Percentiles rank a stretch among this genome's conserved stretches.
These are phyloP conservation scores for Papilionanthe hybrid DNA, from an alignment of 116 monocot genomes.

Conservation along the genomic window DNA sequence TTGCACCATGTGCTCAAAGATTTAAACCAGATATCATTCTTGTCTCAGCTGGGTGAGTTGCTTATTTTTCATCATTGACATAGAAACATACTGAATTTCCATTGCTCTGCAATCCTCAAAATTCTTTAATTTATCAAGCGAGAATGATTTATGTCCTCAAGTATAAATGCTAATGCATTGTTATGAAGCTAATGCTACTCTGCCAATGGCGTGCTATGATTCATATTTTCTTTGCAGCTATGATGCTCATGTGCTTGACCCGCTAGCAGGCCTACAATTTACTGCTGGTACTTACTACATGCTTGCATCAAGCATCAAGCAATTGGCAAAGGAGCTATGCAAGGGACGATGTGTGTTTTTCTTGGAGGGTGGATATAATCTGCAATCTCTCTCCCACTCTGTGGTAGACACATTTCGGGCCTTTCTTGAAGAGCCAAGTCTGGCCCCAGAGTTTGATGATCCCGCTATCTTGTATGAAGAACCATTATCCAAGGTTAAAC, in stretches of 20 bases:
- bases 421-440: slow-evolving; percentile 71
- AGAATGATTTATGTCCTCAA: too few relatives aligned
- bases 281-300: slow-evolving; percentile 86
- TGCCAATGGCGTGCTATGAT: not conserved
- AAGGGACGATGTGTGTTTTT: slow-evolving; percentile 86
- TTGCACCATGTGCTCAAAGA: slow-evolving; percentile 79
- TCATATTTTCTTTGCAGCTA: slow-evolving; percentile 37
- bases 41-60: slow-evolving; percentile 90
- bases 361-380: slow-evolving; percentile 90
- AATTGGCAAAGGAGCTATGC: slow-evolving; percentile 79
- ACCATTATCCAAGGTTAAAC: slow-evolving; percentile 57
- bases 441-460: slow-evolving; percentile 70
- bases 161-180: too few relatives aligned
- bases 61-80: not conserved
- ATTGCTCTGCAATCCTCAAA: too few relatives aligned
- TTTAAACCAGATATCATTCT: slow-evolving; percentile 98
- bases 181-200: too few relatives aligned
- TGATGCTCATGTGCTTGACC: slow-evolving; percentile 89
- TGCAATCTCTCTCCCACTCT: slow-evolving; percentile 81
- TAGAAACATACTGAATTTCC: not conserved
- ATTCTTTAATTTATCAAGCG: too few relatives aligned
- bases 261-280: slow-evolving; percentile 85
- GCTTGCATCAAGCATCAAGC: slow-evolving; percentile 77
- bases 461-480: slow-evolving; percentile 76
- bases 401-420: slow-evolving; percentile 79